Percentiles rank a stretch among this genome's conserved stretches.
Evolutionary conservation across 2,329 filamentous ascomycete species (phyloP).

Genomic region (Canariomyces notabilis): DNA sequence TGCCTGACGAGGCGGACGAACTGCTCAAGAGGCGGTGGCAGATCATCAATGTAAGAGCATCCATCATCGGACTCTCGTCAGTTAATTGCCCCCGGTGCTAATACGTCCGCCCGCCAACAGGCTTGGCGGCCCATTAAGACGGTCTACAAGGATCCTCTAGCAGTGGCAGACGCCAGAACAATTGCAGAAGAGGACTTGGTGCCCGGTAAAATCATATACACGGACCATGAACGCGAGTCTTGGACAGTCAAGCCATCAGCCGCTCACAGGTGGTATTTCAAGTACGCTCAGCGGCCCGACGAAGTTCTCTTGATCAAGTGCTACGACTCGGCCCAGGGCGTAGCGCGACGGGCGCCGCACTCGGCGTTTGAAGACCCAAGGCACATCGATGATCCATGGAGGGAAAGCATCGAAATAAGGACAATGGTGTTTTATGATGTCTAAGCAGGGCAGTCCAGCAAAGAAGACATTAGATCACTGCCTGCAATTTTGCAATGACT

Average conservation of each 20-base stretch:
- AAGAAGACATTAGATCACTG: too few relatives aligned
- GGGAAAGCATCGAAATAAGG: constrained; percentile 54
- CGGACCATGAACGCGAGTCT: constrained; percentile 32
- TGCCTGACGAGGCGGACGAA: constrained; percentile 23
- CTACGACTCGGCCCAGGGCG: constrained; percentile 47
- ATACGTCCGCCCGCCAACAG: background rate
- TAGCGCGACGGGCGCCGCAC: constrained; percentile 50
- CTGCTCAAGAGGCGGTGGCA: constrained; percentile 33
- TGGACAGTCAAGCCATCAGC: constrained; percentile 37
- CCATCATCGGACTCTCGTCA: too few relatives aligned
- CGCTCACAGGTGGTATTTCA: constrained; percentile 46
- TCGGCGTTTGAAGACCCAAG: constrained; percentile 47
- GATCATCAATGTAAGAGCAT: constrained; percentile 37
- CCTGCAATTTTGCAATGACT: too few relatives aligned
- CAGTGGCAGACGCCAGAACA: constrained; percentile 35
- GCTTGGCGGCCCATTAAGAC: constrained; percentile 45
- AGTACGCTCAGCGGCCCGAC: constrained; percentile 43
- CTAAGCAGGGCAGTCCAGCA: background rate
- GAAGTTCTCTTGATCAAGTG: constrained; percentile 55
- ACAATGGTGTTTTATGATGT: constrained; percentile 45
- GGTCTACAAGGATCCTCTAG: constrained; percentile 39
- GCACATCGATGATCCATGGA: constrained; percentile 34
- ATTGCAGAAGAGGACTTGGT: constrained; percentile 37
- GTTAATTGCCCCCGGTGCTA: too few relatives aligned
- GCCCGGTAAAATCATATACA: constrained; percentile 34